These are phyloP conservation scores for Fusarium phyllophilum DNA, from an alignment of 2,329 filamentous ascomycete genomes.

Conservation along the genomic window DNA sequence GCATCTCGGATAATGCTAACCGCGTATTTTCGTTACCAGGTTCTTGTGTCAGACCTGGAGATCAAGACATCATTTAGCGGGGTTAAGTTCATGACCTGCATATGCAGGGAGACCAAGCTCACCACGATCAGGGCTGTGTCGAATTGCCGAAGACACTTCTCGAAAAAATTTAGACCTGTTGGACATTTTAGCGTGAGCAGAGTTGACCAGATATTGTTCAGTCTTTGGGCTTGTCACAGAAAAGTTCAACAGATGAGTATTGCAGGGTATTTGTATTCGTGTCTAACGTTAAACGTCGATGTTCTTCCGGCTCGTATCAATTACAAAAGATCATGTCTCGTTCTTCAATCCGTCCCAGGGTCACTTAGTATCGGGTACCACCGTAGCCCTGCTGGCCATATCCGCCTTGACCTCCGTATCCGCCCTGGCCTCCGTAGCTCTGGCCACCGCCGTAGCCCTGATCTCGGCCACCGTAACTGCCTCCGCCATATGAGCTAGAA, in stretches of 20 bases:
- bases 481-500: neutral
- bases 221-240: no score
- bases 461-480: neutral
- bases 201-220: neutral
- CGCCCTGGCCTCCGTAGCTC: neutral
- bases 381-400: conserved; percentile 2
- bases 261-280: neutral
- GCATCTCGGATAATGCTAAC: neutral
- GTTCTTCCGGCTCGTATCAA: neutral
- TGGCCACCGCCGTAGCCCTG: neutral
- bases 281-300: neutral
- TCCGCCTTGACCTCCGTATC: neutral
- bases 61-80: neutral
- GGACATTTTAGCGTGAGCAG: neutral
- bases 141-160: neutral
- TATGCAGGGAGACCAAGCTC: neutral
- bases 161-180: fast-evolving
- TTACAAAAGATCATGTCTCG: neutral
- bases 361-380: neutral
- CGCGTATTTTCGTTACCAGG: neutral
- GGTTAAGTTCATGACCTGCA: neutral
- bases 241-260: neutral
- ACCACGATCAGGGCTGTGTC: neutral
- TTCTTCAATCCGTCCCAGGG: neutral
- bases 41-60: neutral